Evolutionary conservation across 2,329 filamentous ascomycete genomes (phyloP), one percentile per base, ranked within the genome.

Genomic region (Remersonia thermophila): DNA sequence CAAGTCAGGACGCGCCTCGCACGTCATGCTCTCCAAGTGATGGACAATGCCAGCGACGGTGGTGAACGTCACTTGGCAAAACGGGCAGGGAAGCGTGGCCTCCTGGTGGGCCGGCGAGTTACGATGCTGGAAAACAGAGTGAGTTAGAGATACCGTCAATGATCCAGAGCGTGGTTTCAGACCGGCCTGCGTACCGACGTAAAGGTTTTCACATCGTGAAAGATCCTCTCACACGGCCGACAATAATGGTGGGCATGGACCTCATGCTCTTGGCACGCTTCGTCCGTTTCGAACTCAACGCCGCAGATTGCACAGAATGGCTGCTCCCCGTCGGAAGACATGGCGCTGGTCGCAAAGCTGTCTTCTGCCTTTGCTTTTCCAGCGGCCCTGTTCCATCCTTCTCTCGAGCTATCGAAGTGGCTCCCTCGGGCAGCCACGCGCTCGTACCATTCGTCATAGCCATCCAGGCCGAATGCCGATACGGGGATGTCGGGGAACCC

Each of bases 1-100:
- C 2, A 76, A 30, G 3, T 44, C 36, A 0, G 50, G 54, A 0
- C 69, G 67, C 0, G 51, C 51, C 0, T 61, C 61, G 35, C 75
- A 80, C 1, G 58, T 52, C n/a, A 67, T 66, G 1, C 47, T 54
- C 43, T 80, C 76, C 1, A 80, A 52, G 42, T 80, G 71, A 48
- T 74, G 60, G 0, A 57, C 49, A 4, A 78, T 44, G 3, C 71
- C 74, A 1, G 66, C 70, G 2, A 72, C 70, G 0, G 66, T 65
- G 8, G 62, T 55, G 41, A 61, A 71, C 3, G 7, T 18, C 2
- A 32, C 40, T 26, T 57, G 49, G 54, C 76, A 80, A 47, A 73
- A 78, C 0, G 68, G 73, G 34, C 76, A 81, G 0, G 29, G 1
- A 7, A 75, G 51, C 2, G 51, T 51, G 0, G 32, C 39, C 36